A percentile compares a stretch with the other conserved stretches of the same genome.
phyloP scores from a whole-genome alignment of 768 basidiomycete genomes.

The Suillus spraguei region DNA sequence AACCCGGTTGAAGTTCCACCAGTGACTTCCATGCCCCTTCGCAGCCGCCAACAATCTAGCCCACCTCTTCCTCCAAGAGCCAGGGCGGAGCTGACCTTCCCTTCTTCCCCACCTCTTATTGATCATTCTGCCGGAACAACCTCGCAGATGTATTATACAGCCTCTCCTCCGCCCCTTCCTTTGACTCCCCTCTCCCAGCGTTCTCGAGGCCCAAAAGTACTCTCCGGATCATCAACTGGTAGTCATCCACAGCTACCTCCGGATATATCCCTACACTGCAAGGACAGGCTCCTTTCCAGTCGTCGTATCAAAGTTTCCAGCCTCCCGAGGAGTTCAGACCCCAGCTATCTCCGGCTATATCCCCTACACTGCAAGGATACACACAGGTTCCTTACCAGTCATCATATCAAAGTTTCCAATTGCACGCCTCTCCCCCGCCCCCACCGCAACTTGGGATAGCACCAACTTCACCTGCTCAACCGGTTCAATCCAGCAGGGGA shows the following conservation, averaged over 20 bases:
- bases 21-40: neutral
- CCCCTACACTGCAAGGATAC: neutral
- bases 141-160: neutral
- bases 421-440: neutral
- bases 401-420: neutral
- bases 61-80: neutral
- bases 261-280: neutral
- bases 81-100: neutral
- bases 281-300: neutral
- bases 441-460: neutral
- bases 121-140: neutral
- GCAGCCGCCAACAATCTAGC: neutral
- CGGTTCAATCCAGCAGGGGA: constrained; percentile 2
- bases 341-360: neutral
- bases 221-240: neutral
- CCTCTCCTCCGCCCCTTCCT: neutral
- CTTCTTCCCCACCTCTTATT: neutral
- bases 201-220: neutral
- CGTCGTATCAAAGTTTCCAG: neutral
- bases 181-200: neutral
- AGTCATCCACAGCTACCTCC: neutral
- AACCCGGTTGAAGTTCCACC: neutral
- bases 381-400: neutral
- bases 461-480: neutral
- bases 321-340: neutral